Percentiles rank a stretch among this genome's conserved stretches.
These are phyloP conservation scores for Vigna nakashimae DNA, from an alignment of 306 rosid species.

Conservation along the genomic window DNA sequence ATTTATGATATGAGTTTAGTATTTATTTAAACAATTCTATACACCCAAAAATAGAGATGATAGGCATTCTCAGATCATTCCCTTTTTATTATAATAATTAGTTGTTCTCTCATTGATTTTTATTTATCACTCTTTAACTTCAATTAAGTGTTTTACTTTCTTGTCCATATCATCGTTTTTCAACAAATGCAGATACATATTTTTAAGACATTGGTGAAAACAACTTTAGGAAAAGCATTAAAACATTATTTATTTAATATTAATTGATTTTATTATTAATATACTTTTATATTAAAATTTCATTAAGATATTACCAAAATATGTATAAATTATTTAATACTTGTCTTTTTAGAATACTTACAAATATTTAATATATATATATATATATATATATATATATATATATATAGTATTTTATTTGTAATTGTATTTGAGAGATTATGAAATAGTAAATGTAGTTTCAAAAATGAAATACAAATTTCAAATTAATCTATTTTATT, in stretches of 20 bases:
- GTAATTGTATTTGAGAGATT: no score
- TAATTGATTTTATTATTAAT: neutral
- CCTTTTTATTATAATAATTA: neutral
- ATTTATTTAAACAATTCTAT: neutral
- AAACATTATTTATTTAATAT: neutral
- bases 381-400: neutral
- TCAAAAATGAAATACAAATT: no score
- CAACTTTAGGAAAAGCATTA: neutral
- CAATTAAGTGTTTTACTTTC: neutral
- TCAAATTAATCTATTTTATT: no score
- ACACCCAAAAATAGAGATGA: no score
- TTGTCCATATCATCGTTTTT: neutral
- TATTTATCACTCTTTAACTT: neutral
- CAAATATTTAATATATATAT: neutral
- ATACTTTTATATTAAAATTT: neutral
- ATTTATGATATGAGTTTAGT: neutral
- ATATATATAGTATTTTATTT: neutral
- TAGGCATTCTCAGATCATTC: no score
- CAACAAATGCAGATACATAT: neutral
- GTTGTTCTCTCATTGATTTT: neutral
- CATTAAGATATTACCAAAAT: neutral
- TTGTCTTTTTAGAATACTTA: neutral
- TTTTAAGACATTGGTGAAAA: neutral
- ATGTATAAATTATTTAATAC: neutral
- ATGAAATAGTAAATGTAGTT: no score